phyloP scores from a whole-genome alignment of 345 rosid species.

The Eucalyptus globulus region DNA sequence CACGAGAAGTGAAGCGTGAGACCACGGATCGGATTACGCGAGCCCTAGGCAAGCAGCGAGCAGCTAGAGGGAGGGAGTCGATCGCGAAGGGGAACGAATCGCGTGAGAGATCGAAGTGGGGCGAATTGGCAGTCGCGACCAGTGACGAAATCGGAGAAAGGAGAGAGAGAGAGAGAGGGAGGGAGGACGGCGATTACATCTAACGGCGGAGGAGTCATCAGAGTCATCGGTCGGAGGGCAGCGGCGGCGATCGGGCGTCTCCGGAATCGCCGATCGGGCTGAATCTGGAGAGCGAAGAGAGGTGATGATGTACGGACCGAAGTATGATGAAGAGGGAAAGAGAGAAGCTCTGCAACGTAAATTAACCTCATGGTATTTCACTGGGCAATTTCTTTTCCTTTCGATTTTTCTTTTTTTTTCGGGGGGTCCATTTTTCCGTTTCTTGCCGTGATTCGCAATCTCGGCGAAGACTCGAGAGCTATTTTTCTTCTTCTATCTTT shows the following conservation, averaged over 20 bases:
- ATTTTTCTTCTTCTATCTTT: neutral
- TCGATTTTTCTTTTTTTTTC: neutral
- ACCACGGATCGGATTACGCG: conserved; percentile 24
- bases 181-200: conserved; percentile 13
- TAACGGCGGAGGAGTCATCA: conserved; percentile 43
- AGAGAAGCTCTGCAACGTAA: conserved; percentile 1
- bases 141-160: neutral
- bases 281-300: neutral
- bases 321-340: neutral
- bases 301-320: neutral
- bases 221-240: conserved; percentile 21
- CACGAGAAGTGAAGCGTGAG: neutral
- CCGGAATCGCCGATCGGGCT: conserved; percentile 5
- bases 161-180: neutral
- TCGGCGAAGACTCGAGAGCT: neutral
- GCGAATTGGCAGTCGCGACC: neutral
- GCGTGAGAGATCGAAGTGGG: neutral
- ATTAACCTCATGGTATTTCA: neutral
- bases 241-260: neutral
- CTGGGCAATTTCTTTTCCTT: too few species aligned
- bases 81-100: neutral
- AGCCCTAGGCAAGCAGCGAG: conserved; percentile 8
- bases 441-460: neutral
- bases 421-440: neutral
- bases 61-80: neutral